Base-by-base conservation (phyloP, 495 filamentous ascomycete species). In the Hypoxylon subgilvum region DNA sequence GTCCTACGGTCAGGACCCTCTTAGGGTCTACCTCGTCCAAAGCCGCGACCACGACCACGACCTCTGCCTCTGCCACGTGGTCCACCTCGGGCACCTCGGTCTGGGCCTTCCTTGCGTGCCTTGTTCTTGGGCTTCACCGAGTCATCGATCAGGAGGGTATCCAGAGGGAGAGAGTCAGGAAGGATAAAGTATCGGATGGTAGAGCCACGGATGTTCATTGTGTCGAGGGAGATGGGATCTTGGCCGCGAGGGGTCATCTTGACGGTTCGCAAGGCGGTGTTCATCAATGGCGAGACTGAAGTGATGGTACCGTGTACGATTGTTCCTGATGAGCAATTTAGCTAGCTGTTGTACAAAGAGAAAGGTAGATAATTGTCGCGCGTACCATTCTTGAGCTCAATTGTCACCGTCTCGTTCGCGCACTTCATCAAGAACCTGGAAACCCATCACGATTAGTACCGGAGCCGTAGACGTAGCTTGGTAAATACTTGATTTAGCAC, bases 71-170 rank as follows among this genome's bases (percentile, higher is more conserved):
- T 73, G 41, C 82, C 80, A 52, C 81, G 77, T 18, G 68, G 62
- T 39, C 85, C 84, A 57, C 85, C 82, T 12, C 86, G 78, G 17
- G 78, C 76, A 17, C 87, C 86, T 46, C 84, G 76, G 62, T 89
- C 88, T 22, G 85, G 80, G 6, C 60, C 77, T 75, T 98, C 95
- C 81, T 98, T 98, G 67, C 94, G 80, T 22, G 94, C 93, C 85
- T 97, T 97, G 75, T 98, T 97, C 86, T 97, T 97, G 42, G 94
- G 93, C 78, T 98, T 98, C 25, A 92, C 91, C 46, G 91, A 86
- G 72, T 98, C 94, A 67, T 98, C 94, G 52, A 98, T 91, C 10
- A 98, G 79, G 25, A 98, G 82, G 10, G 92, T 95, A 70, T 98
- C 94, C 38, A 98, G 82, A 13, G 92, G 94, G 49, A 98, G 82